These are phyloP conservation scores for Leccinum insolens DNA, from an alignment of 1,284 basidiomycete species.

Conservation along the genomic window DNA sequence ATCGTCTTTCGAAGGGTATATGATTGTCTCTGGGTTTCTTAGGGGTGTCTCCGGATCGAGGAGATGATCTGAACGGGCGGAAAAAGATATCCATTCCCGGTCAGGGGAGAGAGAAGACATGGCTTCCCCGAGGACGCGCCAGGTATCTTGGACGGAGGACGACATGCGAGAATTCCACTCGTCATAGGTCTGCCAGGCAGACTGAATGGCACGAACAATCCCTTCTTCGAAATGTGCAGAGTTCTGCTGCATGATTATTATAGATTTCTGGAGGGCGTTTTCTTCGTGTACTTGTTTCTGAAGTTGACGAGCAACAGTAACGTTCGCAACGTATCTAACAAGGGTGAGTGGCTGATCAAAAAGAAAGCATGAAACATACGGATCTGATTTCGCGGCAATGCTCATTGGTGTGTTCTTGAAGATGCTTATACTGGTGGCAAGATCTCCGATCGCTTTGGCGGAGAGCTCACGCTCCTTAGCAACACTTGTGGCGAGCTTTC, in stretches of 20 bases:
- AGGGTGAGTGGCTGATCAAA: constrained; percentile 1
- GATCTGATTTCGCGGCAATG: constrained; percentile 84
- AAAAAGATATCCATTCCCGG: constrained; percentile 96
- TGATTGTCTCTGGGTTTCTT: constrained; percentile 78
- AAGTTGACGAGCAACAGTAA: constrained; percentile 84
- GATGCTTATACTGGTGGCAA: constrained; percentile 84
- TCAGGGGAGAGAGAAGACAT: constrained; percentile 90
- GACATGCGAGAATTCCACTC: constrained; percentile 96
- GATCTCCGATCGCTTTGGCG: constrained; percentile 85
- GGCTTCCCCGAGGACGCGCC: constrained; percentile 73
- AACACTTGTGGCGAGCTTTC: constrained; percentile 91
- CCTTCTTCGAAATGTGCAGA: constrained; percentile 98
- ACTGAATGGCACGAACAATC: constrained; percentile 93
- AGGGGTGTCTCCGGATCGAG: constrained; percentile 96
- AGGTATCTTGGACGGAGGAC: constrained; percentile 79
- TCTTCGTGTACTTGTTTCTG: constrained; percentile 96
- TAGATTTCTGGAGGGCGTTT: constrained; percentile 97
- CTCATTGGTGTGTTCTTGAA: constrained; percentile 96
- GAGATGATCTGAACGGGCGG: constrained; percentile 92
- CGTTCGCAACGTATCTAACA: constrained; percentile 69
- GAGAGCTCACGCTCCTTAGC: constrained; percentile 95
- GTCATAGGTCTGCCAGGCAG: constrained; percentile 96
- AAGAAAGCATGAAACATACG: constrained; percentile 54
- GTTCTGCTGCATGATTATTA: constrained; percentile 99
- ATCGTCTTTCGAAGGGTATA: constrained; percentile 94